These are phyloP conservation scores for Colletotrichum eremochloae DNA, from an alignment of 2,329 filamentous ascomycete species.

Conservation along the genomic window DNA sequence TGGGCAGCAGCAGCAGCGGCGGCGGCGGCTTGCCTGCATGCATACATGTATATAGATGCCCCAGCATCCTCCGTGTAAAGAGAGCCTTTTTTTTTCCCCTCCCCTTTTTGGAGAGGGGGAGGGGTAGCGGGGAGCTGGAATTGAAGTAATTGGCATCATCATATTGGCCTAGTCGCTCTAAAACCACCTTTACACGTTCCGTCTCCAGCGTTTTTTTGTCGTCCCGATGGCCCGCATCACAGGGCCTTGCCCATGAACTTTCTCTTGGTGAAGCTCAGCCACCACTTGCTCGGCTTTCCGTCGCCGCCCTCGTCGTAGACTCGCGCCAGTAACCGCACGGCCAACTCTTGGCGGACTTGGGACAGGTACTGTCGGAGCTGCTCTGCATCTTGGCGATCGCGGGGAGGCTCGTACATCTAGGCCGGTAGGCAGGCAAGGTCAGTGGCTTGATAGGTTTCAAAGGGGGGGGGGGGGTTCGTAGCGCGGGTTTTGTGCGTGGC, in stretches of 20 bases:
- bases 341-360: constrained; percentile 94
- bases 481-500: constrained; percentile 11
- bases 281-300: constrained; percentile 86
- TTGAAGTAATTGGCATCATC: constrained; percentile 34
- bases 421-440: not conserved
- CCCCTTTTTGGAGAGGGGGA: no score
- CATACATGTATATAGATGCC: constrained; percentile 36
- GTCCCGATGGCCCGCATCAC: constrained; percentile 55
- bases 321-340: constrained; percentile 82
- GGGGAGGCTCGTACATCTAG: constrained; percentile 88
- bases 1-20: not conserved
- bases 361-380: constrained; percentile 88
- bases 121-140: not conserved
- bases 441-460: constrained; percentile 1
- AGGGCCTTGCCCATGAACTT: constrained; percentile 99
- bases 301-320: constrained; percentile 85
- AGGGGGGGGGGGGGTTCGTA: constrained; percentile 8
- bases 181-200: constrained; percentile 7
- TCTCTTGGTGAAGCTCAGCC: constrained; percentile 98
- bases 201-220: constrained; percentile 4
- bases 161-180: constrained; percentile 34
- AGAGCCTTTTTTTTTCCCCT: not conserved
- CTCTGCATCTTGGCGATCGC: constrained; percentile 90
- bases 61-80: constrained; percentile 17
- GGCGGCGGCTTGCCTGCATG: not conserved